Base-by-base conservation (phyloP, 805 yeast species). In the Komagataella populi region DNA sequence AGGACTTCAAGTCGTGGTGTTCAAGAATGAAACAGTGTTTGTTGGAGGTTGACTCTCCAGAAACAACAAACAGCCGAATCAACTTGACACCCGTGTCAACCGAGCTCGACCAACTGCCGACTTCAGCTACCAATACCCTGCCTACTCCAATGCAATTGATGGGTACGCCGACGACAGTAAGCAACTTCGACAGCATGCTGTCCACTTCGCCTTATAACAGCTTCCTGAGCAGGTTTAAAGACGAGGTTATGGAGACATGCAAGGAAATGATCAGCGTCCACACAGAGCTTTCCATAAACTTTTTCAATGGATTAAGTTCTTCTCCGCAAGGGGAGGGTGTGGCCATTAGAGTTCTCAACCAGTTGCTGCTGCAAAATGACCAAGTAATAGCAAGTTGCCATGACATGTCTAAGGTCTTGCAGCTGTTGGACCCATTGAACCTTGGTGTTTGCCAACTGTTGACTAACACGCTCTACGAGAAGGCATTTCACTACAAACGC, bases 361-460 rank as follows among this genome's bases (percentile, higher is more conserved):
- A 49, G 22, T 48, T 58, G 44, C 47, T 60, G 24, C 47, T 57
- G 14, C 48, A 55, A 6, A 53, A 56, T 2, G n/a, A 43, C 6
- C 45, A 44, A 10, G 51, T n/a, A 16, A 39, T 43, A 8, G 16
- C 49, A 30, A 46, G 18, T 23, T 24, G 47, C 10, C 17, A 23
- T n/a, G 46, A 50, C 6, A 39, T 57, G 18, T 12, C 48, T 24
- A 53, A 54, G 6, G 51, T 66, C 4, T 53, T 71, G 1, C 52
- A 55, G 10, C 55, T 56, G 3, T 51, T 72, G 18, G 61, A 69
- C 50, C 70, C 69, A 49, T 72, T 70, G 56, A 72, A 70, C 52
- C 56, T 75, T 20, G 72, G 74, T 1, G 54, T 74, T 1, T 61
- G 69, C 43, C 79, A 75, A 53, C 56, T 72, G 45, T 51, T 72